A percentile compares a stretch with the other conserved stretches of the same genome.
Conservation (phyloP, 345 rosid species). For the Acer saccharum region DNA sequence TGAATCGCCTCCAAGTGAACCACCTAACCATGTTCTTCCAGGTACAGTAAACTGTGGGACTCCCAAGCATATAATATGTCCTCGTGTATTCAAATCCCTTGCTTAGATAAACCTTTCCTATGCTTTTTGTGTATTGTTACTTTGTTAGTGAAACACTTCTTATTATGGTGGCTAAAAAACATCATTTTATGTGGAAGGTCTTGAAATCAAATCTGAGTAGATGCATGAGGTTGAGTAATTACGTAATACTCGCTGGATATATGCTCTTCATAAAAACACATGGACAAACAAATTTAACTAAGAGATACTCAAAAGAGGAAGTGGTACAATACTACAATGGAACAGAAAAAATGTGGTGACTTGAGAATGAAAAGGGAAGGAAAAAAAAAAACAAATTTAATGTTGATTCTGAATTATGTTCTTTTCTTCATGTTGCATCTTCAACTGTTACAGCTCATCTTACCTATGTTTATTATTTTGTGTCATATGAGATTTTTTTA, state of each 20-base stretch:
- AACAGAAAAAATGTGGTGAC: background rate
- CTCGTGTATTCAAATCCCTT: background rate
- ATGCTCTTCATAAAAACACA: background rate
- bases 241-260: background rate
- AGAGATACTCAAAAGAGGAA: background rate
- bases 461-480: background rate
- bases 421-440: background rate
- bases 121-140: no score
- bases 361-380: background rate
- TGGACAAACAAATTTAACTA: background rate
- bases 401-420: constrained; percentile 7
- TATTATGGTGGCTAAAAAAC: background rate
- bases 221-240: constrained; percentile 11
- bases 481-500: background rate
- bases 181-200: constrained; percentile 3
- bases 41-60: constrained; percentile 33
- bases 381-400: background rate
- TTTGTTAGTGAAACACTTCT: background rate
- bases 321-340: background rate
- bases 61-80: constrained; percentile 2
- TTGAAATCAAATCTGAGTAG: background rate
- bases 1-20: constrained; percentile 39
- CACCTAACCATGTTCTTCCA: constrained; percentile 35
- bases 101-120: background rate
- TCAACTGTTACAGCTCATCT: background rate